A percentile compares a stretch with the other conserved stretches of the same genome.
Conservation (phyloP, 1,284 basidiomycete species). For the Chalciporus piperatoides region DNA sequence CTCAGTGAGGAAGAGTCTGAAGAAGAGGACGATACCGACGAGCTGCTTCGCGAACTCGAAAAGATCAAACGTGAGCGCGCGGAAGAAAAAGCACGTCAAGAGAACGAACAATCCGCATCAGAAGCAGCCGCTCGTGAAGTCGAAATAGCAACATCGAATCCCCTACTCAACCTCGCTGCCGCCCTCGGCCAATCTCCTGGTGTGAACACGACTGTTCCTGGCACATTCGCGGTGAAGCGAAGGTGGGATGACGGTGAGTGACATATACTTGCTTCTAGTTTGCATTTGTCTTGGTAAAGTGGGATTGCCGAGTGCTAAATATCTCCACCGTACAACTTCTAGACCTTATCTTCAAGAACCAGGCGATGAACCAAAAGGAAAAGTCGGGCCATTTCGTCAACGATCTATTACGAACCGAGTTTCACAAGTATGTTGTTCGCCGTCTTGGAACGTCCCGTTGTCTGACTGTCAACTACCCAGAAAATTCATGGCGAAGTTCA, state of each 20-base stretch:
- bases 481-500: slow-evolving; percentile 32
- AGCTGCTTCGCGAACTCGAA: slow-evolving; percentile 87
- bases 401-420: slow-evolving; percentile 87
- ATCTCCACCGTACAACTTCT: slow-evolving; percentile 6
- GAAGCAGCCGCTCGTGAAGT: slow-evolving; percentile 69
- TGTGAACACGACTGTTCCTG: slow-evolving; percentile 72
- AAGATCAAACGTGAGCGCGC: slow-evolving; percentile 94
- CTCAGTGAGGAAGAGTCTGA: slow-evolving; percentile 45
- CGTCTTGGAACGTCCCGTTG: rapidly evolving
- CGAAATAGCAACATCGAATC: slow-evolving; percentile 83
- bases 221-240: slow-evolving; percentile 86
- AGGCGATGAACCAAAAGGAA: slow-evolving; percentile 67
- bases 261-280: neutral
- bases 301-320: neutral
- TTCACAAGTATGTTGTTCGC: slow-evolving; percentile 70
- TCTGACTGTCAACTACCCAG: slow-evolving; percentile 11
- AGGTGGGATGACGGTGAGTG: slow-evolving; percentile 89
- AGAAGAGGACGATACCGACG: slow-evolving; percentile 84
- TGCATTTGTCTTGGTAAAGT: neutral
- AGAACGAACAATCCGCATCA: slow-evolving; percentile 69
- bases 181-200: slow-evolving; percentile 69
- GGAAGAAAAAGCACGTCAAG: slow-evolving; percentile 84
- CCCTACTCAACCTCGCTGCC: slow-evolving; percentile 83
- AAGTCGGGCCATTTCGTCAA: slow-evolving; percentile 87
- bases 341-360: slow-evolving; percentile 98